Conservation (phyloP, 2,329 filamentous ascomycete species). For the Lachnellula subtilissima region DNA sequence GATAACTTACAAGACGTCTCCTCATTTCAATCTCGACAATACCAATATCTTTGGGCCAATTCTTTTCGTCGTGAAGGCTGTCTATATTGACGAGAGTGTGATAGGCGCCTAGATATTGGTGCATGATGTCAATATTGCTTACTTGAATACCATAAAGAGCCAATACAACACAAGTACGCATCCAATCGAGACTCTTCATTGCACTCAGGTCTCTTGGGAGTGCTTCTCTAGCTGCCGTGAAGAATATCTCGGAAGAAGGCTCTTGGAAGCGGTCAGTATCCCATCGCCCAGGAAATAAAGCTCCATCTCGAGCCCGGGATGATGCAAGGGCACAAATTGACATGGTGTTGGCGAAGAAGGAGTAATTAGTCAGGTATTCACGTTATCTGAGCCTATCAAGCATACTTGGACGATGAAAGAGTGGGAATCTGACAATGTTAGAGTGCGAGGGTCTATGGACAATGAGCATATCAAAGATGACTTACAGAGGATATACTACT, state of each 20-base stretch:
- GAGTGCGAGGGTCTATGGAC: neutral
- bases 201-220: constrained; percentile 35
- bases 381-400: constrained; percentile 35
- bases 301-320: constrained; percentile 45
- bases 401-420: constrained; percentile 46
- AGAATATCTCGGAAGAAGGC: constrained; percentile 40
- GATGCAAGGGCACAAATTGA: constrained; percentile 46
- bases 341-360: constrained; percentile 47
- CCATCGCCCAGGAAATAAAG: constrained; percentile 37
- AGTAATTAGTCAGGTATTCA: constrained; percentile 38
- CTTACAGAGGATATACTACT: constrained; percentile 47
- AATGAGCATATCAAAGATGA: constrained; percentile 1
- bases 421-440: constrained; percentile 36
- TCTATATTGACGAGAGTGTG: constrained; percentile 45
- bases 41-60: constrained; percentile 44
- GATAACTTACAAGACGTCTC: constrained; percentile 38
- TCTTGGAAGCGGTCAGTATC: constrained; percentile 29
- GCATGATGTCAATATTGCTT: constrained; percentile 44
- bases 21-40: constrained; percentile 45
- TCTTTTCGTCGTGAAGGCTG: constrained; percentile 47
- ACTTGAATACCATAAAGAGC: constrained; percentile 48
- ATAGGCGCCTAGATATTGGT: constrained; percentile 47
- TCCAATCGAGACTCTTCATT: constrained; percentile 35
- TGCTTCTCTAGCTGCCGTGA: constrained; percentile 38
- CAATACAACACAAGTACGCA: constrained; percentile 44